phyloP scores from a whole-genome alignment of 2,329 filamentous ascomycete species.

The Diaporthe helianthi region DNA sequence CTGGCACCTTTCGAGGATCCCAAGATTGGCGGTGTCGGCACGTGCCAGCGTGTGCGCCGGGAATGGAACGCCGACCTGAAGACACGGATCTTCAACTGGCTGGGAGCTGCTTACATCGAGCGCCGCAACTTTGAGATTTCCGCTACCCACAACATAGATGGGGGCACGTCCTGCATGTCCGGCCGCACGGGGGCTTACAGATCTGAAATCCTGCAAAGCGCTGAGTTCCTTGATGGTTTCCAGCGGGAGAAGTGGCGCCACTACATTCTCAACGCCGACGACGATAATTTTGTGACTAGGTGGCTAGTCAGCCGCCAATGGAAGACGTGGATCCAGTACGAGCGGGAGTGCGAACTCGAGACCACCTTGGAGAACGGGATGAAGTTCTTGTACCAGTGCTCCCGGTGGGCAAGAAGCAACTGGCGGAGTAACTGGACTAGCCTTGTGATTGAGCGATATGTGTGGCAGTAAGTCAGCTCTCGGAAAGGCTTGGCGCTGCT shows the following conservation, averaged over 20 bases:
- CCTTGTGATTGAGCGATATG: slow-evolving; percentile 80
- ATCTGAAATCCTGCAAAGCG: slow-evolving; percentile 84
- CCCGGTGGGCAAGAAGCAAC: slow-evolving; percentile 95
- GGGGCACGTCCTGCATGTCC: slow-evolving; percentile 95
- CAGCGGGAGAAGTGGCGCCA: slow-evolving; percentile 89
- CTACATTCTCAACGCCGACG: slow-evolving; percentile 92
- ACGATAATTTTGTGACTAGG: slow-evolving; percentile 97
- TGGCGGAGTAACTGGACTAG: slow-evolving; percentile 97
- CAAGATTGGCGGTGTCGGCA: slow-evolving; percentile 87
- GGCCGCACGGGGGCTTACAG: slow-evolving; percentile 93
- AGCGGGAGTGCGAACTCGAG: slow-evolving; percentile 87
- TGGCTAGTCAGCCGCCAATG: slow-evolving; percentile 93
- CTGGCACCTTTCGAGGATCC: slow-evolving; percentile 89
- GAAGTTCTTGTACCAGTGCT: slow-evolving; percentile 92
- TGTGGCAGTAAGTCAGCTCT: slow-evolving; percentile 77
- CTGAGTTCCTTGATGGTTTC: slow-evolving; percentile 86
- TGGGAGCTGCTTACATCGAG: slow-evolving; percentile 91
- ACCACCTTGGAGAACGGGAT: slow-evolving; percentile 89
- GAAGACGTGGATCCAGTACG: slow-evolving; percentile 96
- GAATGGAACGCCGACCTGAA: slow-evolving; percentile 65
- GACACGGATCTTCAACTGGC: slow-evolving; percentile 80
- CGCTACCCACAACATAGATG: slow-evolving; percentile 92
- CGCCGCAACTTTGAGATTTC: slow-evolving; percentile 97
- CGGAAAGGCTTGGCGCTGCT: slow-evolving; percentile 31
- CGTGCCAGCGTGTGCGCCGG: slow-evolving; percentile 84